Percentiles rank a stretch among this genome's conserved stretches.
Evolutionary conservation across 306 rosid genomes (phyloP).

Genomic region (Casuarina equisetifolia): DNA sequence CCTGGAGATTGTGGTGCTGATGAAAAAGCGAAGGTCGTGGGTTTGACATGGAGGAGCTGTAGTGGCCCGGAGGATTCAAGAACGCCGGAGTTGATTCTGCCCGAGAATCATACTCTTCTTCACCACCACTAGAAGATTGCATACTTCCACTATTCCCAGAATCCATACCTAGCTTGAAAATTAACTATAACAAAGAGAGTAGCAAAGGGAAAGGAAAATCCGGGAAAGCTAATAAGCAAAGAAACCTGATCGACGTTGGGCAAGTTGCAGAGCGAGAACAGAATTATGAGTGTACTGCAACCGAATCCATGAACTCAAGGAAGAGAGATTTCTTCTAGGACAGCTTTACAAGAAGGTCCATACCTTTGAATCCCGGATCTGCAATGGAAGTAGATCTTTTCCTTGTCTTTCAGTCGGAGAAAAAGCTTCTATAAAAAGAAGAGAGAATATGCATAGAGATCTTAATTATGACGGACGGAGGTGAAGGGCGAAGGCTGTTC

Average conservation of each 20-base stretch:
- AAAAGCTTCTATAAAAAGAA: conserved; percentile 56
- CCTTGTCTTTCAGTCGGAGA: conserved; percentile 54
- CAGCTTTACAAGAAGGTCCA: conserved; percentile 19
- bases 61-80: conserved; percentile 35
- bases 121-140: conserved; percentile 85
- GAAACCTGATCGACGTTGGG: conserved; percentile 16
- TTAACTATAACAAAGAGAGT: conserved; percentile 26
- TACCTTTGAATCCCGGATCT: conserved; percentile 50
- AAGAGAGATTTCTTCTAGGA: background rate
- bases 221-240: conserved; percentile 8
- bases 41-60: conserved; percentile 34
- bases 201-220: background rate
- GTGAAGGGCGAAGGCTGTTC: conserved; percentile 12
- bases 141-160: conserved; percentile 83
- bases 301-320: conserved; percentile 16
- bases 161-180: conserved; percentile 59
- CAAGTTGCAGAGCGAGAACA: background rate
- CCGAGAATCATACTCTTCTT: conserved; percentile 73
- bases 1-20: conserved; percentile 40
- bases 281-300: conserved; percentile 16
- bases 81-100: conserved; percentile 31
- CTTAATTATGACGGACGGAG: conserved; percentile 32
- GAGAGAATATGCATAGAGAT: conserved; percentile 43
- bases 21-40: conserved; percentile 27
- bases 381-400: conserved; percentile 59